Evolutionary conservation across 139 green algal species (phyloP), one percentile per base, ranked within the genome.

Genomic region (Pleodorina starrii): DNA sequence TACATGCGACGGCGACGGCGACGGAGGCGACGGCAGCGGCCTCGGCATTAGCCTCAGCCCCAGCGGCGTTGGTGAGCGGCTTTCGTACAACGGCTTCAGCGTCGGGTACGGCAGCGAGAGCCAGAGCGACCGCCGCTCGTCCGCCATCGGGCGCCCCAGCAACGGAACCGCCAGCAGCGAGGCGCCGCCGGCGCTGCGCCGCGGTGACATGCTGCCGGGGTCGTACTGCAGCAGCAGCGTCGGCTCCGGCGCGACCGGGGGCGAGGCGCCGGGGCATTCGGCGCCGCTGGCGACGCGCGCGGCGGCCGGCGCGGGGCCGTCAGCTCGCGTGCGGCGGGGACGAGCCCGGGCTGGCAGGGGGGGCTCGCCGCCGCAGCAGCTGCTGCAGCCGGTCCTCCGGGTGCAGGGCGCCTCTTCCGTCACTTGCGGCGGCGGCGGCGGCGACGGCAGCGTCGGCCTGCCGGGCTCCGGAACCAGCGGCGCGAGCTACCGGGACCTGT

Each of bases 171-270:
- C 29, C 69, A 48, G 69, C 36, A 32, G 32, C 11, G 36, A 77
- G 36, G 48, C 69, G 11, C 69, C 32, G 7, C 36, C 35, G 32
- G 3, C 69, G 69, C 69, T 17, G 69, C 4, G 66, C 11, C 21
- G 29, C 29, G 54, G 54, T 25, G 25, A 32, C 21, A 21, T 12
- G 54, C 21, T 66, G 54, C 21, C 54, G 29, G 54, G 21, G 25
- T 66, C 54, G 40, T 32, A 6, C 72, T 5, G 72, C 40, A 80
- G 72, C 72, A 57, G 72, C 72, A 80, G 72, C 35, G 16, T 76
- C 68, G 68, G 68, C 35, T 76, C 68, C 12, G 4, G 16, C 10
- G 68, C n/a, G 35, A 46, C 68, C 32, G 68, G 14, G 14, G 68
- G 14, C 14, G 27, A 73, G n/a, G 63, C 27, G 63, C 32, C 25